Base-by-base conservation (phyloP, 2,329 filamentous ascomycete genomes). In the Endothia cerciana region DNA sequence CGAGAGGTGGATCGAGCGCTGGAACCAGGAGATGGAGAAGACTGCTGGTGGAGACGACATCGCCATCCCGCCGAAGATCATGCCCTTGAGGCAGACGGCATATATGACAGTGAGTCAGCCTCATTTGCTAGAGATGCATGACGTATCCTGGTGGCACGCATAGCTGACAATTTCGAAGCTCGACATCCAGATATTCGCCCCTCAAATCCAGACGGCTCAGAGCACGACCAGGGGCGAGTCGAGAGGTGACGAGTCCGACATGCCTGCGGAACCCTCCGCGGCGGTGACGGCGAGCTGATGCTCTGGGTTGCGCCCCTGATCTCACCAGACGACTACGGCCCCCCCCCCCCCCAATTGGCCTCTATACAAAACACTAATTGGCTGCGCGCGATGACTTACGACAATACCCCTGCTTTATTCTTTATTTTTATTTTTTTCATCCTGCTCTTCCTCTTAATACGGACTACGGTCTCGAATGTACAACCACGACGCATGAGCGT, bases 1-100 rank as follows among this genome's bases (percentile, higher is more conserved):
- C 22, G 95, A 99, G 78, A 77, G 77, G 45, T 97, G 92, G 88
- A 85, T 99, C 63, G 91, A 96, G 70, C 84, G 88, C 66, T 97
- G 94, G 94, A 99, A 99, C 75, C 75, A 76, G 10, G 87, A 92
- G 68, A 87, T 89, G 83, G 87, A 87, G 73, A 85, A 84, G 74
- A 79, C 51, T 15, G 72, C 80, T 63, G 79, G 81, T 28, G 79
- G 80, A 3, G 85, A 86, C 25, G 85, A 86, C 38, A 78, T 79
- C 38, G 77, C 77, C 30, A 77, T 81, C 56, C 79, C 84, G 33
- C 92, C 94, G 28, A 90, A 85, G 75, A 87, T 97, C 62, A 88
- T 97, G 70, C 86, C 91, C 47, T 78, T 97, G 71, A 86, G 93
- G 72, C 85, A 89, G 73, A 97, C 94, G 47, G 94, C 92, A 1